Evolutionary conservation across 2,329 filamentous ascomycete species (phyloP).

Genomic region (Acephala macrosclerotiorum): DNA sequence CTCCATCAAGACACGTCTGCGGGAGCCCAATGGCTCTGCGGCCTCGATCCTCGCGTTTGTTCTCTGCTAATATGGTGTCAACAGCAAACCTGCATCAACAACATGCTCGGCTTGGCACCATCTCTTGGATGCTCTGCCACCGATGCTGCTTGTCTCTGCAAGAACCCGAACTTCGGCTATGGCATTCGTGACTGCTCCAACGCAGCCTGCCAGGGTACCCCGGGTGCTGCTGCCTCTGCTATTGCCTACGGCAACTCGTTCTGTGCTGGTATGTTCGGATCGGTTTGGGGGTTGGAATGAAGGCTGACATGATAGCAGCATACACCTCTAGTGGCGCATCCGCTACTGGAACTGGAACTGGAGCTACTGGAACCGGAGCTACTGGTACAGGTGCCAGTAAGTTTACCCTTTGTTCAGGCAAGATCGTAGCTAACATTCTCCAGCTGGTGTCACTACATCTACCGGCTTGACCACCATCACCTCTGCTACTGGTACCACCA

Average conservation of each 20-base stretch:
- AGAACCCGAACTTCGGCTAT: conserved; percentile 51
- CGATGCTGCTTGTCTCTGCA: conserved; percentile 53
- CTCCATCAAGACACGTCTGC: neutral
- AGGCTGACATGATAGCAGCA: conserved; percentile 4
- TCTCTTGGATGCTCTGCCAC: conserved; percentile 48
- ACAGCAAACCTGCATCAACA: conserved; percentile 50
- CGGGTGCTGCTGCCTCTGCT: conserved; percentile 36
- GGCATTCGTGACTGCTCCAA: conserved; percentile 56
- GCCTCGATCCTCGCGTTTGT: neutral
- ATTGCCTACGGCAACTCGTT: conserved; percentile 41
- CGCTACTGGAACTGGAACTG: conserved; percentile 11
- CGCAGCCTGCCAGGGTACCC: conserved; percentile 47
- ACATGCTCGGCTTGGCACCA: conserved; percentile 52
- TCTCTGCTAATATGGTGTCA: conserved; percentile 26
- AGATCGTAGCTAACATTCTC: neutral
- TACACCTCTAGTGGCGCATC: conserved; percentile 23
- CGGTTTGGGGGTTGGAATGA: neutral
- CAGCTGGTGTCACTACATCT: conserved; percentile 7
- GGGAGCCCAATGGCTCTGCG: neutral
- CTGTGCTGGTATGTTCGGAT: conserved; percentile 36
- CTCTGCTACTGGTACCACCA: conserved; percentile 1
- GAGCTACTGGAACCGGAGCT: no score
- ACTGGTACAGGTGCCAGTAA: conserved; percentile 18
- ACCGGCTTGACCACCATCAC: conserved; percentile 6
- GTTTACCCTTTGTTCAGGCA: neutral